Evolutionary conservation across 2,329 filamentous ascomycete species (phyloP).

Genomic region (Scedosporium dehoogii): DNA sequence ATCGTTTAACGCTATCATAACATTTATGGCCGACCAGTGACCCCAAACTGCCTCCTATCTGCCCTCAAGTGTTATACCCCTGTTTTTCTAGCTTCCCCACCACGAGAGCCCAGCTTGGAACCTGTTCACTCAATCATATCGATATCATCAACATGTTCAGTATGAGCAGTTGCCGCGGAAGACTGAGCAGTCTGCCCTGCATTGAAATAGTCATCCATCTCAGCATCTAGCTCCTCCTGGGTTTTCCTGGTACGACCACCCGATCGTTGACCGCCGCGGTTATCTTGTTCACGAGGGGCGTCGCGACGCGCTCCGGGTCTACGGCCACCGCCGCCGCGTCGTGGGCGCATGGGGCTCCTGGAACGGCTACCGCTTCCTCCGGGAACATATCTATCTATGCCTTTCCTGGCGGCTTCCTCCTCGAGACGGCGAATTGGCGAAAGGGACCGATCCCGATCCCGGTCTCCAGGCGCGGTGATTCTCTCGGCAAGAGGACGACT

Average conservation of each 20-base stretch:
- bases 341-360: slow-evolving; percentile 48
- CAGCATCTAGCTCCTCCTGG: slow-evolving; percentile 84
- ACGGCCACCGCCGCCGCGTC: slow-evolving; percentile 35
- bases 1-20: slow-evolving; percentile 4
- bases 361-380: slow-evolving; percentile 40
- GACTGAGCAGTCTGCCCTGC: slow-evolving; percentile 19
- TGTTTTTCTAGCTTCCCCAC: slow-evolving; percentile 24
- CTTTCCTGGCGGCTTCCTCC: slow-evolving; percentile 52
- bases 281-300: slow-evolving; percentile 14
- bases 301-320: slow-evolving; percentile 41
- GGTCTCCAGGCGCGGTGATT: slow-evolving; percentile 41
- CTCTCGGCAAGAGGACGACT: slow-evolving; percentile 50
- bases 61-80: not conserved
- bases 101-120: slow-evolving; percentile 47
- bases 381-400: slow-evolving; percentile 74
- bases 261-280: slow-evolving; percentile 26
- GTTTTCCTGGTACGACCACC: slow-evolving; percentile 67
- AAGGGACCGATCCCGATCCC: slow-evolving; percentile 59
- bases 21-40: not conserved
- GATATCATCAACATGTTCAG: slow-evolving; percentile 41
- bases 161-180: slow-evolving; percentile 13
- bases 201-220: slow-evolving; percentile 91
- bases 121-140: slow-evolving; percentile 59
- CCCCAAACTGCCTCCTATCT: not conserved
- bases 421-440: slow-evolving; percentile 37